Evolutionary conservation across 768 basidiomycete genomes (phyloP).

Genomic region (Russula sp.): DNA sequence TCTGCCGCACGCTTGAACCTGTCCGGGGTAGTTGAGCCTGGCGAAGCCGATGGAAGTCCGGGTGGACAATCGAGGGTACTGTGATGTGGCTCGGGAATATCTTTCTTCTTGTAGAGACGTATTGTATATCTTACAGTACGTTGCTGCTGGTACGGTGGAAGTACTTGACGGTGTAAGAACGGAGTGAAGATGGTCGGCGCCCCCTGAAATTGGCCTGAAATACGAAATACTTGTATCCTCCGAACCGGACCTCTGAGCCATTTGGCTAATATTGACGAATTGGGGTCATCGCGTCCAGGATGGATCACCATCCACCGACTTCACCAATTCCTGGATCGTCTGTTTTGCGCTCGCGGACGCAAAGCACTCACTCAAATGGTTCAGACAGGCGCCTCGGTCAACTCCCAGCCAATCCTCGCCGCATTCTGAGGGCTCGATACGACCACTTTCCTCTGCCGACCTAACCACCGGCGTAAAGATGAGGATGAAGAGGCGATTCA

Average conservation of each 20-base stretch:
- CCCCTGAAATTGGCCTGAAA: neutral
- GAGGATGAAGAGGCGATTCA: too few relatives aligned
- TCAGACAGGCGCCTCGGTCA: too few relatives aligned
- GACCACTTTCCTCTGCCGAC: too few relatives aligned
- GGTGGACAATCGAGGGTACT: neutral
- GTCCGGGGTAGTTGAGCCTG: slow-evolving; percentile 1
- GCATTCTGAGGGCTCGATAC: too few relatives aligned
- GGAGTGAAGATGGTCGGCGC: neutral
- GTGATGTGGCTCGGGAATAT: slow-evolving; percentile 6
- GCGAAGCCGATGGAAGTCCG: neutral
- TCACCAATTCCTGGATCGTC: too few relatives aligned
- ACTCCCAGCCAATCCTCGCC: too few relatives aligned
- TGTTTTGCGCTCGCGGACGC: too few relatives aligned
- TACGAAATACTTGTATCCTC: neutral
- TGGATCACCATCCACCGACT: too few relatives aligned
- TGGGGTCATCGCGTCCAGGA: too few relatives aligned
- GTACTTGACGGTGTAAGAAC: slow-evolving; percentile 22
- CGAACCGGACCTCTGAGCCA: neutral
- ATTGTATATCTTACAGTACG: slow-evolving; percentile 23
- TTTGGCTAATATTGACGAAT: neutral
- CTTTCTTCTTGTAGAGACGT: slow-evolving; percentile 23
- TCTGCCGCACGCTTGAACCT: slow-evolving; percentile 18
- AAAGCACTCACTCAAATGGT: too few relatives aligned
- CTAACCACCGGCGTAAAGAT: too few relatives aligned
- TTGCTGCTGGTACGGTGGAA: slow-evolving; percentile 17